Base-by-base conservation (phyloP, 192 early-diverging fungal genomes). In the Gryganskiella cystojenkinii region DNA sequence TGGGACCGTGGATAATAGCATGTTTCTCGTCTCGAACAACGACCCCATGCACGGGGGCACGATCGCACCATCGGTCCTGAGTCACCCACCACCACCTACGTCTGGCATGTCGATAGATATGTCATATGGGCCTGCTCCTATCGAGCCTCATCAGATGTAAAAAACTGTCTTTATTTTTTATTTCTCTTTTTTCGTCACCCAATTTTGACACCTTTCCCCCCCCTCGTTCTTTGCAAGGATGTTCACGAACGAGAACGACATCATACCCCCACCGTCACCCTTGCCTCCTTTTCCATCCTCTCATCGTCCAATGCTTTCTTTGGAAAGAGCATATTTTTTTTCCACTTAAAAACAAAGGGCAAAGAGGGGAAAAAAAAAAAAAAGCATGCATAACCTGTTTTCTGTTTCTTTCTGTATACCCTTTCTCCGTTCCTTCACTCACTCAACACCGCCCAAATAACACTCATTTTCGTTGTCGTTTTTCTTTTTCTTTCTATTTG, bases 141-240 rank as follows among this genome's bases (percentile, higher is more conserved):
- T 71, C 10, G 70, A 71, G 63, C 53, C 70, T 25, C 61, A 58
- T 9, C 70, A 63, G 42, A 63, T 71, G 70, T 63, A 55, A 61
- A 28, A 24, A 25, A 24, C 3, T 30, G 19, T 17, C 1, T 14
- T 50, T 24, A 13, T 58, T 35, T 20, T 30, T 37, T 58, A 20
- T 58, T 49, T 37, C 17, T 35, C 46, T 17, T 55, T 51, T 53
- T 42, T 35, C 31, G n/a, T 4, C 40, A 7, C 22, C 37, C 46
- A 52, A 34, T 20, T 54, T 43, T 54, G 27, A 33, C 64, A n/a
- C n/a, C n/a, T n/a, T n/a, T n/a, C n/a, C n/a, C n/a, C n/a, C n/a
- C n/a, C n/a, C n/a, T n/a, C n/a, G n/a, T n/a, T n/a, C n/a, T n/a
- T n/a, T n/a, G n/a, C n/a, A n/a, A n/a, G n/a, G n/a, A n/a, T n/a